A percentile compares a stretch with the other conserved stretches of the same genome.
phyloP scores from a whole-genome alignment of 805 yeast genomes.

The Torulaspora indica region DNA sequence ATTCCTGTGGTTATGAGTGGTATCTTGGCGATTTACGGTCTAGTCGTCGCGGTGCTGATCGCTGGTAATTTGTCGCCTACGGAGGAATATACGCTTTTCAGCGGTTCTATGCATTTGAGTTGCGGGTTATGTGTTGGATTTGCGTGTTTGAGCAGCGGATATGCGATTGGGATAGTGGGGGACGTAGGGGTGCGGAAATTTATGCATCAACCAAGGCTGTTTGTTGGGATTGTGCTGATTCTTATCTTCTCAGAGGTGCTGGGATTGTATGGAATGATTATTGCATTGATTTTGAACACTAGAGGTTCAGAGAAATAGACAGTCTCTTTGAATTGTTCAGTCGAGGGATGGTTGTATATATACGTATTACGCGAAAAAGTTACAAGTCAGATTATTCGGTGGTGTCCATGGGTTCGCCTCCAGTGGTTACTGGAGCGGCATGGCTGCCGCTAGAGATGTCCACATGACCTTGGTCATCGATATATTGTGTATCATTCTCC shows the following conservation, averaged over 20 bases:
- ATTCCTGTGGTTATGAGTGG: conserved; percentile 99
- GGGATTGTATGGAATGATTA: conserved; percentile 90
- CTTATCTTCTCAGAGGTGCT: conserved; percentile 88
- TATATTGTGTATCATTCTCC: conserved; percentile 60
- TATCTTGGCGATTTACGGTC: conserved; percentile 92
- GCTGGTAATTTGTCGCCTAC: conserved; percentile 85
- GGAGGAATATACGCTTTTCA: conserved; percentile 76
- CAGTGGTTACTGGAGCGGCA: conserved; percentile 39
- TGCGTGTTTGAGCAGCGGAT: conserved; percentile 94
- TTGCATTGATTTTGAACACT: conserved; percentile 87
- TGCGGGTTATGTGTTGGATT: conserved; percentile 96
- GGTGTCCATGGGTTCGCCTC: conserved; percentile 34
- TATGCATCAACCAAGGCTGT: conserved; percentile 82
- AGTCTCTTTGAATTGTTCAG: neutral
- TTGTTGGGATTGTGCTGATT: conserved; percentile 85
- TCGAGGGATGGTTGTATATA: conserved; percentile 2
- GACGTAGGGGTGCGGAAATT: conserved; percentile 87
- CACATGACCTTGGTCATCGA: conserved; percentile 76
- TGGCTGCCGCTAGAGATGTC: conserved; percentile 42
- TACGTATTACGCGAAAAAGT: conserved; percentile 1
- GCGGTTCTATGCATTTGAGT: conserved; percentile 97
- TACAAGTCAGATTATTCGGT: conserved; percentile 23
- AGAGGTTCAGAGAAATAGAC: conserved; percentile 57
- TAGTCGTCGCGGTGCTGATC: conserved; percentile 92
- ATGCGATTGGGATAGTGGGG: conserved; percentile 92